Base-by-base conservation (phyloP, 495 filamentous ascomycete genomes). In the Neohortaea acidophila region DNA sequence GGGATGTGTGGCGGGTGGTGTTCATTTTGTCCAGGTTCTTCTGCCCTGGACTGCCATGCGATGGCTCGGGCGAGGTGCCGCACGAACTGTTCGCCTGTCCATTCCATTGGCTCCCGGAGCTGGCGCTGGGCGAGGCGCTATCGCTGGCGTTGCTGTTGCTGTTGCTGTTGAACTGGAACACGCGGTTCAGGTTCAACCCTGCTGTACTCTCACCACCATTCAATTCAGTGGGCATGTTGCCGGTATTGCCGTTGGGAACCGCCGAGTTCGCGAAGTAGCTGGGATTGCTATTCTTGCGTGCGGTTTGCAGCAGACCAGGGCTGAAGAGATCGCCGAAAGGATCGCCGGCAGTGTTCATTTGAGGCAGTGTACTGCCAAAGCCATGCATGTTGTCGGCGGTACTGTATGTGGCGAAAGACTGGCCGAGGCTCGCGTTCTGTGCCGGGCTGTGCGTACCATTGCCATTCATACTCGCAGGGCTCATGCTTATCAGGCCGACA, bases 31-130 rank as follows among this genome's bases (percentile, higher is more conserved):
- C n/a, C 14, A 41, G 4, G 26, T 32, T 37, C 21, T 52, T 58
- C 25, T 57, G 56, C 4, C 39, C 38, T 6, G 71, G 72, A 28
- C 70, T 73, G 44, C 72, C 69, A 20, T 65, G 54, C 27, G 63
- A 70, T 11, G 78, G 74, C 47, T 82, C 77, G 2, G 78, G 78
- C 12, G 75, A 79, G n/a, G 78, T 83, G 15, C 84, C 84, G 51
- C 72, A 85, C 4, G 89, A 97, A n/a, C 85, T 93, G 45, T 71
- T 52, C 3, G 41, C 45, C 11, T 43, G 39, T 59, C 62, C 65
- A 64, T 81, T 62, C 60, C 63, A 70, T 59, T 86, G 59, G 14
- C 56, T 59, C 11, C 63, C 63, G 3, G 67, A 72, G 3, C 68
- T 72, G 12, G 67, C 65, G 11, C 67, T 70, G 0, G 70, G 69